Conservation (phyloP, 352 stramenopile species). For the Lagenidium sp. region DNA sequence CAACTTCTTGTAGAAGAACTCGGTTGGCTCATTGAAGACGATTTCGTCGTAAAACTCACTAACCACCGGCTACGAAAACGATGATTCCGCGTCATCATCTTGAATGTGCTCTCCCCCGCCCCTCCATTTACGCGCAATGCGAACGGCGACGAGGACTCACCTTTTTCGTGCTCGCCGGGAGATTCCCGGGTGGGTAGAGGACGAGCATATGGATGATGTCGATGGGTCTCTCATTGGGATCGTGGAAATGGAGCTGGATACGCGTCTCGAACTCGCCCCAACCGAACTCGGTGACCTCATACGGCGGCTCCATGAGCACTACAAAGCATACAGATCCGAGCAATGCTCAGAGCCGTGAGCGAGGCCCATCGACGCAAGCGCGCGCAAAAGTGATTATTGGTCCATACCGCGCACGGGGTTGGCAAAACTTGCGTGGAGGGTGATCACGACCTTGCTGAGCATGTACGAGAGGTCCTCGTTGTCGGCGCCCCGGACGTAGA, state of each 20-base stretch:
- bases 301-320: slow-evolving; percentile 93
- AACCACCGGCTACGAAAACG: slow-evolving; percentile 85
- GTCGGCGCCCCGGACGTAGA: slow-evolving; percentile 91
- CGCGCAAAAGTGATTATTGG: too few species aligned
- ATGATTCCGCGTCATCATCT: too few species aligned
- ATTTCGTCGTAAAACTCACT: slow-evolving; percentile 97
- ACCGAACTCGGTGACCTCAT: slow-evolving; percentile 94
- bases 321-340: background rate
- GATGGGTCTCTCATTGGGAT: slow-evolving; percentile 87
- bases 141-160: too few species aligned
- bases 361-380: too few species aligned
- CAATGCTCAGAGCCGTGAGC: too few species aligned
- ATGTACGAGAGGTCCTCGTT: slow-evolving; percentile 93
- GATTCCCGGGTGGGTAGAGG: slow-evolving; percentile 75
- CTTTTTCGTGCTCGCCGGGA: slow-evolving; percentile 88
- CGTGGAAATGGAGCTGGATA: slow-evolving; percentile 95
- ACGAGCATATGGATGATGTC: slow-evolving; percentile 87
- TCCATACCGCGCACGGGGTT: slow-evolving; percentile 86
- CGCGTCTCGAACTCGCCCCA: slow-evolving; percentile 98
- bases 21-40: slow-evolving; percentile 96
- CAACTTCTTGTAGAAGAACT: slow-evolving; percentile 94
- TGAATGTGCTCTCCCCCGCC: too few species aligned
- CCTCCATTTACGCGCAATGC: too few species aligned
- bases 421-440: slow-evolving; percentile 93
- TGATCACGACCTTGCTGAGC: slow-evolving; percentile 97